These are phyloP conservation scores for Medicago arabica DNA, from an alignment of 306 rosid genomes.

Conservation along the genomic window DNA sequence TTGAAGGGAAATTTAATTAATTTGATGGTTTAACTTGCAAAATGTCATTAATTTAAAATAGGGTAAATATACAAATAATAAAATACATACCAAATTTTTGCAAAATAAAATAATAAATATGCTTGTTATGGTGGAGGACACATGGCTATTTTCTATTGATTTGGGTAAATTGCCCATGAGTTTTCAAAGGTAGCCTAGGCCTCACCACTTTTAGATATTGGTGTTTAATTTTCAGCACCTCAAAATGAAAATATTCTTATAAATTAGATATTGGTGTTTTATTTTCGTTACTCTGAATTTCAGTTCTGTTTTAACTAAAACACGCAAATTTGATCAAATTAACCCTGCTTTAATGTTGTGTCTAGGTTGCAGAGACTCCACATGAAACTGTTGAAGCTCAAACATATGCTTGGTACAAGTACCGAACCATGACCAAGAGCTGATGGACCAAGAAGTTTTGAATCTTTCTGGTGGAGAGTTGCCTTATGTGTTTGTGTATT, in stretches of 20 bases:
- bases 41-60: too few relatives aligned
- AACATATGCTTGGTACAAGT: constrained; percentile 88
- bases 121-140: too few relatives aligned
- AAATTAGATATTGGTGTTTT: not conserved
- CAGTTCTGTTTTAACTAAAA: not conserved
- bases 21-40: too few relatives aligned
- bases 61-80: too few relatives aligned
- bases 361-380: constrained; percentile 98
- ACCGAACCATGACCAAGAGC: constrained; percentile 89
- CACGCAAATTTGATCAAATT: not conserved
- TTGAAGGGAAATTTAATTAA: too few relatives aligned
- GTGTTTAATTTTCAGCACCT: not conserved
- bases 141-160: too few relatives aligned
- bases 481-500: constrained; percentile 90
- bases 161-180: too few relatives aligned
- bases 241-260: not conserved
- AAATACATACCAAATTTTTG: too few relatives aligned
- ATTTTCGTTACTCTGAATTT: constrained; percentile 25
- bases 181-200: too few relatives aligned
- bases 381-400: constrained; percentile 89
- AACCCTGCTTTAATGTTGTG: constrained; percentile 32
- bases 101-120: too few relatives aligned
- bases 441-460: constrained; percentile 96
- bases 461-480: constrained; percentile 99
- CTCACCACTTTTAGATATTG: not conserved